These are phyloP conservation scores for Cladosporium cucumerinum DNA, from an alignment of 2,329 filamentous ascomycete species.

Conservation along the genomic window DNA sequence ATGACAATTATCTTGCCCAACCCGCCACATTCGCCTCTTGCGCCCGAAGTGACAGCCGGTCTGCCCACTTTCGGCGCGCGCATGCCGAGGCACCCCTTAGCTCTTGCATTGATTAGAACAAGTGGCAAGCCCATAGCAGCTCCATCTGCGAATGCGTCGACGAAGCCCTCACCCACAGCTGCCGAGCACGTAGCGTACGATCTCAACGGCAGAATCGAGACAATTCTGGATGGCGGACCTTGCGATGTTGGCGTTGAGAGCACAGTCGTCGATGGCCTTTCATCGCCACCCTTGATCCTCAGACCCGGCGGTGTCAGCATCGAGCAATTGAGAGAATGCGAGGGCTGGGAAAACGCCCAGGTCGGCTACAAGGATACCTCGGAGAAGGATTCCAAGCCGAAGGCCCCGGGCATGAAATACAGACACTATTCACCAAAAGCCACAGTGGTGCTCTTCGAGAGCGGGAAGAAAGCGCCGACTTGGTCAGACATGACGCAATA, in stretches of 20 bases:
- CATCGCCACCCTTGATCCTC: slow-evolving; percentile 73
- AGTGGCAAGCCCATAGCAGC: slow-evolving; percentile 78
- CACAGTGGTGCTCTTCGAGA: slow-evolving; percentile 67
- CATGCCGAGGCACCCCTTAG: slow-evolving; percentile 83
- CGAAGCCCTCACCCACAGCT: slow-evolving; percentile 84
- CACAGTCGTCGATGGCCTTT: slow-evolving; percentile 91
- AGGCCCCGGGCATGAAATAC: slow-evolving; percentile 98
- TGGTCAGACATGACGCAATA: slow-evolving; percentile 32
- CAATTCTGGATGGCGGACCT: slow-evolving; percentile 83
- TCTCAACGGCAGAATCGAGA: slow-evolving; percentile 72
- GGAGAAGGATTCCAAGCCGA: slow-evolving; percentile 63
- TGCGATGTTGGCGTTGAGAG: slow-evolving; percentile 92
- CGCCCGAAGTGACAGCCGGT: slow-evolving; percentile 87
- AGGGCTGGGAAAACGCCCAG: slow-evolving; percentile 76
- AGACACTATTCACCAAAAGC: slow-evolving; percentile 95
- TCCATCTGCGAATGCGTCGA: slow-evolving; percentile 91
- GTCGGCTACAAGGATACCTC: slow-evolving; percentile 76
- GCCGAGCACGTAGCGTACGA: slow-evolving; percentile 88
- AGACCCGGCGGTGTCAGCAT: slow-evolving; percentile 84
- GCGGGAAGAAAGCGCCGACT: slow-evolving; percentile 37
- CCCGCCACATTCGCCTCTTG: slow-evolving; percentile 65
- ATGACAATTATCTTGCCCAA: slow-evolving; percentile 85
- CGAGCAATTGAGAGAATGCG: slow-evolving; percentile 68
- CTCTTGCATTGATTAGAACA: slow-evolving; percentile 78
- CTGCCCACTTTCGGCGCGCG: slow-evolving; percentile 82